Percentiles rank a stretch among this genome's conserved stretches.
Conservation (phyloP, 345 rosid species). For the Salix brachista region DNA sequence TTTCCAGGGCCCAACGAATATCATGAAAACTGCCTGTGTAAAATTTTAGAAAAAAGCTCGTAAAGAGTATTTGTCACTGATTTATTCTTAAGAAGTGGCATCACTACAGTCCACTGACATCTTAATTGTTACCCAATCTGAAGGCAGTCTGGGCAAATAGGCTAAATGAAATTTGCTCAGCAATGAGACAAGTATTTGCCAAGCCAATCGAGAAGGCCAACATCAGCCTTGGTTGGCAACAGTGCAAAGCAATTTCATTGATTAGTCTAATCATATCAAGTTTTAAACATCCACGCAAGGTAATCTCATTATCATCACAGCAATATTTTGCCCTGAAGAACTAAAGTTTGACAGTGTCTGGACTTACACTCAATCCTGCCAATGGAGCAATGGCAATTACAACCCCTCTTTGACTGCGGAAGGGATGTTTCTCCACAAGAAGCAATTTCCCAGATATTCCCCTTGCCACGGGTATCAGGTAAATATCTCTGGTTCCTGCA, state of each 20-base stretch:
- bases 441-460: slow-evolving; percentile 54
- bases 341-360: background rate
- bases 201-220: background rate
- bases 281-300: background rate
- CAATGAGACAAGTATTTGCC: background rate
- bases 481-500: slow-evolving; percentile 54
- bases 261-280: background rate
- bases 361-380: slow-evolving; percentile 53
- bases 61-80: background rate
- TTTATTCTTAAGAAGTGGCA: background rate
- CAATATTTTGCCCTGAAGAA: background rate
- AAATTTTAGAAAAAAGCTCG: background rate
- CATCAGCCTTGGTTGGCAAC: background rate
- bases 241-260: background rate
- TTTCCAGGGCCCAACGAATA: background rate
- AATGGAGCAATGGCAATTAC: slow-evolving; percentile 62
- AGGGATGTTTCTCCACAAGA: slow-evolving; percentile 69
- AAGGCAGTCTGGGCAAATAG: background rate
- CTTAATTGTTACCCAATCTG: background rate
- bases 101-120: background rate
- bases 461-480: slow-evolving; percentile 37
- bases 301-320: background rate
- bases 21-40: background rate
- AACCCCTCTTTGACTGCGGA: slow-evolving; percentile 48
- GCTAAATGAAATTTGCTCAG: background rate